phyloP scores from a whole-genome alignment of 2,329 filamentous ascomycete genomes.

The Arthrobotrys iridis region DNA sequence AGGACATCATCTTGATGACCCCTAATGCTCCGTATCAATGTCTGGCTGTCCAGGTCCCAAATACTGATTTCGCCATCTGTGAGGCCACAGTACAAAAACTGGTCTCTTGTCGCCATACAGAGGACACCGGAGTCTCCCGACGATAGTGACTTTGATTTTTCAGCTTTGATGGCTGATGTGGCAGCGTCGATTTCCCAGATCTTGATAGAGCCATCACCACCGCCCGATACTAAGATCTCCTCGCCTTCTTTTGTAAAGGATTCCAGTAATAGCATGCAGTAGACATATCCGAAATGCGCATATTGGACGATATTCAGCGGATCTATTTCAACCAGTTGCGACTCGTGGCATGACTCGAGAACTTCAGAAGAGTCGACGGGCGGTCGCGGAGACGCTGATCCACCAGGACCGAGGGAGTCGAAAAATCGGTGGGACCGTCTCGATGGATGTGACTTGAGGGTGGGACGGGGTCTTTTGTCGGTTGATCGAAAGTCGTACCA shows the following conservation, averaged over 20 bases:
- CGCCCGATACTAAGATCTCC: slow-evolving; percentile 84
- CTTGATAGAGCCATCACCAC: slow-evolving; percentile 92
- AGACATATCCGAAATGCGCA: slow-evolving; percentile 94
- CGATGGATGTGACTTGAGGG: slow-evolving; percentile 76
- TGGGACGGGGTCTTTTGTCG: slow-evolving; percentile 69
- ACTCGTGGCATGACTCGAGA: slow-evolving; percentile 67
- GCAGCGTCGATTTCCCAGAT: slow-evolving; percentile 72
- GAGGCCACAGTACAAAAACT: slow-evolving; percentile 91
- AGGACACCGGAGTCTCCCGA: slow-evolving; percentile 74
- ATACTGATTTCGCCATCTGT: slow-evolving; percentile 88
- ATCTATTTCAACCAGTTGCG: slow-evolving; percentile 80
- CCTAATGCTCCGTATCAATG: slow-evolving; percentile 86
- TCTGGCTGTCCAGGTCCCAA: slow-evolving; percentile 95
- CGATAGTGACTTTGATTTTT: slow-evolving; percentile 64
- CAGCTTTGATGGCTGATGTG: slow-evolving; percentile 51
- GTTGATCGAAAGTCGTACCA: slow-evolving; percentile 82
- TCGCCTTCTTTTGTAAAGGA: slow-evolving; percentile 74
- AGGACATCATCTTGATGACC: slow-evolving; percentile 83
- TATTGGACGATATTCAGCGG: slow-evolving; percentile 83
- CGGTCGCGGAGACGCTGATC: slow-evolving; percentile 77
- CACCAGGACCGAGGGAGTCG: slow-evolving; percentile 86
- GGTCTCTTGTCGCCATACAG: slow-evolving; percentile 85
- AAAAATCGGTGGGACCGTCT: slow-evolving; percentile 88
- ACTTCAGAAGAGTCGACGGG: slow-evolving; percentile 65
- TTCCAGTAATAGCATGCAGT: slow-evolving; percentile 89